Conservation (phyloP, 495 filamentous ascomycete species). For the Penicillium samsonianum region DNA sequence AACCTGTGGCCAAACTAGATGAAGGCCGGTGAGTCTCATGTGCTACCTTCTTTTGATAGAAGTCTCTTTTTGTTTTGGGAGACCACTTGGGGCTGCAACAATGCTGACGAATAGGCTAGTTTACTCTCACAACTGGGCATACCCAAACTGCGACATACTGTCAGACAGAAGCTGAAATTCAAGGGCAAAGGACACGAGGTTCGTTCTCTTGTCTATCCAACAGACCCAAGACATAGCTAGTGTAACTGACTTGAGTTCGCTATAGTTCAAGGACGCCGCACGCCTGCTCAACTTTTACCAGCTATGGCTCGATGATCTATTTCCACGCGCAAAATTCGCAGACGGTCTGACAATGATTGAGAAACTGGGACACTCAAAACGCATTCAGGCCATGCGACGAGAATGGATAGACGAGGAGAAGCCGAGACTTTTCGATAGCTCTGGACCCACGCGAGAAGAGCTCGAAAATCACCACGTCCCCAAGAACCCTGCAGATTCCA, state of each 20-base stretch:
- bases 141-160: conserved; percentile 72
- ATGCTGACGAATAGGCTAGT: conserved; percentile 38
- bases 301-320: conserved; percentile 95
- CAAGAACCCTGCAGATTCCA: conserved; percentile 9
- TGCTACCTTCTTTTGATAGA: background rate
- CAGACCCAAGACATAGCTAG: background rate
- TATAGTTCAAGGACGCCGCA: conserved; percentile 79
- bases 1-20: conserved; percentile 81
- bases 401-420: conserved; percentile 84
- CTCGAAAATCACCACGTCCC: conserved; percentile 3
- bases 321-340: conserved; percentile 88
- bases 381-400: conserved; percentile 68
- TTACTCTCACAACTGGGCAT: conserved; percentile 80
- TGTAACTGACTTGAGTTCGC: conserved; percentile 5
- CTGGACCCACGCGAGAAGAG: conserved; percentile 5
- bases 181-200: conserved; percentile 96
- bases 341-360: conserved; percentile 92
- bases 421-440: conserved; percentile 19
- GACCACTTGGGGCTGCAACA: background rate
- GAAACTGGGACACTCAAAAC: conserved; percentile 82
- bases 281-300: conserved; percentile 89
- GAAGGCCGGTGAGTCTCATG: conserved; percentile 60
- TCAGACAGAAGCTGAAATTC: conserved; percentile 71
- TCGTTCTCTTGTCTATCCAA: conserved; percentile 11
- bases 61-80: background rate